Evolutionary conservation across 2,329 filamentous ascomycete genomes (phyloP).

Genomic region (Fusarium sublunatum): DNA sequence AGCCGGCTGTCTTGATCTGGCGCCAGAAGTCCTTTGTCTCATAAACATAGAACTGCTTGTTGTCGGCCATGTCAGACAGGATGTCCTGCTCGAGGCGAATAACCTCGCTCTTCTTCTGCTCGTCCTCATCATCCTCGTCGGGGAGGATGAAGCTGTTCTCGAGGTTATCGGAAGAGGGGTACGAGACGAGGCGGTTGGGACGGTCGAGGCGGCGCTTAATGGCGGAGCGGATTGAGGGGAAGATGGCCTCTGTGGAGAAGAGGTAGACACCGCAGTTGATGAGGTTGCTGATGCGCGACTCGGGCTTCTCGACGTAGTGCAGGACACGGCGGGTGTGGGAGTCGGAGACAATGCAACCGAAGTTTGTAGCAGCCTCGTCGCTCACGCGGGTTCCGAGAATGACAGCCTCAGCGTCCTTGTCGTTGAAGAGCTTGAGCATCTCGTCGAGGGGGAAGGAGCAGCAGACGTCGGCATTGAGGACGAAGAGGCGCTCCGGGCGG

Average conservation of each 20-base stretch:
- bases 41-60: constrained; percentile 97
- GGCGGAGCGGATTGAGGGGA: constrained; percentile 91
- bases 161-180: constrained; percentile 94
- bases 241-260: constrained; percentile 94
- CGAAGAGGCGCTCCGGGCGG: constrained; percentile 93
- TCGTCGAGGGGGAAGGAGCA: constrained; percentile 96
- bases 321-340: constrained; percentile 93
- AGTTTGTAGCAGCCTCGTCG: constrained; percentile 93
- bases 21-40: constrained; percentile 99
- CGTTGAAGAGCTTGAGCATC: constrained; percentile 94
- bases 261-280: constrained; percentile 99
- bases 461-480: constrained; percentile 98
- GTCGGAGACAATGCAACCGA: constrained; percentile 97
- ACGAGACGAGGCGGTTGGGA: constrained; percentile 84
- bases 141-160: constrained; percentile 69
- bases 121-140: constrained; percentile 72
- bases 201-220: constrained; percentile 96
- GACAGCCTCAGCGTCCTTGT: constrained; percentile 95
- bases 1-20: constrained; percentile 99
- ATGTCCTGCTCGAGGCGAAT: constrained; percentile 98
- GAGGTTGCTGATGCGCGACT: constrained; percentile 95
- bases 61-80: constrained; percentile 92
- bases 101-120: constrained; percentile 83
- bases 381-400: constrained; percentile 93
- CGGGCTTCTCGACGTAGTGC: constrained; percentile 99